Evolutionary conservation across 345 rosid species (phyloP).

Genomic region (Eucalyptus albens): DNA sequence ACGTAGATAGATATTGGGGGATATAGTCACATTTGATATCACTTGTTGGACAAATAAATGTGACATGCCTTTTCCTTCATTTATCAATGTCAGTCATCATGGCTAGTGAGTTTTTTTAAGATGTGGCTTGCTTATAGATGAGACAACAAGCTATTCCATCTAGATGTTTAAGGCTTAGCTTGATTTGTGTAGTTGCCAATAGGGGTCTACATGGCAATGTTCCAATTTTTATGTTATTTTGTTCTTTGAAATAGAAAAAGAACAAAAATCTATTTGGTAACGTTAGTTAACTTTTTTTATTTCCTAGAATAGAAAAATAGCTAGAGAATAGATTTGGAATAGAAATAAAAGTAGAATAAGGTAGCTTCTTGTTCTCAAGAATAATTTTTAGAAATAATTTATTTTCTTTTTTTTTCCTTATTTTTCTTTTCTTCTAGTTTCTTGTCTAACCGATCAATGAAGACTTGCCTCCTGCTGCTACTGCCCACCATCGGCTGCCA

Average conservation of each 20-base stretch:
- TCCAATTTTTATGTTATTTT: too few relatives aligned
- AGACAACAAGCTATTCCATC: not conserved
- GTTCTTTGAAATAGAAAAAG: fast-evolving
- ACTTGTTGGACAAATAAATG: not conserved
- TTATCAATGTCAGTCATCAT: not conserved
- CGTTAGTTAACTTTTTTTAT: too few relatives aligned
- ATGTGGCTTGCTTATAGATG: not conserved
- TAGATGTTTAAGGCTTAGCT: not conserved
- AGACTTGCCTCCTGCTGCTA: too few relatives aligned
- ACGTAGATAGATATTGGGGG: not conserved
- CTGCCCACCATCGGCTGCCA: fast-evolving
- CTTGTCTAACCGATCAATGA: fast-evolving
- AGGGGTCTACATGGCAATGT: not conserved
- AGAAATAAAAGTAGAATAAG: too few relatives aligned
- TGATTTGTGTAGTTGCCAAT: not conserved
- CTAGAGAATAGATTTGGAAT: too few relatives aligned
- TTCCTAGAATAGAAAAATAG: too few relatives aligned
- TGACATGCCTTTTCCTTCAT: not conserved
- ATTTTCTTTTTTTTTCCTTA: too few relatives aligned
- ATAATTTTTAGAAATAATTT: too few relatives aligned
- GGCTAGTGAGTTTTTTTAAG: not conserved
- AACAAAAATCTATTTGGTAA: too few relatives aligned
- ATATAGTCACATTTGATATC: too few relatives aligned
- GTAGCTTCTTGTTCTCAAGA: too few relatives aligned
- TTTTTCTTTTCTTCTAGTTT: too few relatives aligned